A percentile compares a stretch with the other conserved stretches of the same genome.
Evolutionary conservation across 495 filamentous ascomycete species (phyloP).

Genomic region (Aspergillus mulundensis): DNA sequence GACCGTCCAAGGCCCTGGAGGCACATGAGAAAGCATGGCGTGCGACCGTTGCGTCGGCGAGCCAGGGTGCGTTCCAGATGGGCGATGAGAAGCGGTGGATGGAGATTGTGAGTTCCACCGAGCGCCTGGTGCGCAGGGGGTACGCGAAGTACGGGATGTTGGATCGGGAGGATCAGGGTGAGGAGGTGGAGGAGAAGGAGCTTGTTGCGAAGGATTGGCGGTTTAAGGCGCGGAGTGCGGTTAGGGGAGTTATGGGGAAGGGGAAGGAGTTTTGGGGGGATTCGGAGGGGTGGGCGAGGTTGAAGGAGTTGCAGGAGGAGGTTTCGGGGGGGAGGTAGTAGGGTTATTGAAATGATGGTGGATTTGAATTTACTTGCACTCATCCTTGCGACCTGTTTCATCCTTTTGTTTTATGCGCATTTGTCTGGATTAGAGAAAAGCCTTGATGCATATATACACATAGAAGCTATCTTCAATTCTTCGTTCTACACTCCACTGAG

Average conservation of each 20-base stretch:
- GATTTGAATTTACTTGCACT: too few relatives aligned
- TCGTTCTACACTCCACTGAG: too few relatives aligned
- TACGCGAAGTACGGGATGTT: slow-evolving; percentile 45
- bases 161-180: slow-evolving; percentile 32
- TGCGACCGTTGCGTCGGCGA: slow-evolving; percentile 50
- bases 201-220: slow-evolving; percentile 63
- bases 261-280: slow-evolving; percentile 83
- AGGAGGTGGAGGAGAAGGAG: slow-evolving; percentile 35
- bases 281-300: slow-evolving; percentile 60
- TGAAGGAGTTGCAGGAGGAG: slow-evolving; percentile 50
- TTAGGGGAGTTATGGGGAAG: slow-evolving; percentile 75
- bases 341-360: too few relatives aligned
- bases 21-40: slow-evolving; percentile 90
- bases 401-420: not conserved
- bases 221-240: slow-evolving; percentile 79
- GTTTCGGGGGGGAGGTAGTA: slow-evolving; percentile 21
- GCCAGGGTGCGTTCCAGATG: slow-evolving; percentile 46
- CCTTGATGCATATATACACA: not conserved
- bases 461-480: too few relatives aligned
- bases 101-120: slow-evolving; percentile 46
- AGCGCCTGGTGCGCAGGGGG: slow-evolving; percentile 43
- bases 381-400: too few relatives aligned
- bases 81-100: slow-evolving; percentile 46
- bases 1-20: slow-evolving; percentile 66
- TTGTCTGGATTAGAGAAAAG: not conserved